Base-by-base conservation (phyloP, 2,329 filamentous ascomycete species). In the Colletotrichum caudatum region DNA sequence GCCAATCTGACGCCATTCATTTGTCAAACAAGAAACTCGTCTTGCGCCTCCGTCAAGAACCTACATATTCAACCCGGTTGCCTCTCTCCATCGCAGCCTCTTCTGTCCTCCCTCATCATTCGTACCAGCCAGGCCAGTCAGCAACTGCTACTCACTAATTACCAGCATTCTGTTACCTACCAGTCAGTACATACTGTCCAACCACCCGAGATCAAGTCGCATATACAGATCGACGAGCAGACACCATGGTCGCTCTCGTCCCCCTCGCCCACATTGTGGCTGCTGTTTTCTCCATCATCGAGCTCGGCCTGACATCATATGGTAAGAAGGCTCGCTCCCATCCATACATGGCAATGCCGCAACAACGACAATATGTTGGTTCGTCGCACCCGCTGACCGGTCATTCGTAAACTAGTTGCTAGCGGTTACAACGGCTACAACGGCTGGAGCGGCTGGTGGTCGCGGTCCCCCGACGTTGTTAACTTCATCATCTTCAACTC, bases 401-500 rank as follows among this genome's bases (percentile, higher is more conserved):
- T 29, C 48, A 57, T 8, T 6, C 39, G 8, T 39, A 48, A 16
- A 29, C 29, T 75, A 93, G 91, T 91, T 73, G 86, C 90, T 50
- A 84, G 82, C 61, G 75, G 78, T 60, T 85, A 82, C 78, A 78
- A 84, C 78, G 76, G 79, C 7, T 50, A 39, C 46, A 62, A 62
- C 46, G 60, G 60, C 46, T 63, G 46, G 46, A 63, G 46, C 46
- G 60, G 83, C 46, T 77, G 72, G 71, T 77, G 76, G 67, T 74
- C 64, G 64, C 74, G 68, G 70, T 76, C 73, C 26, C 90, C 92
- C 9, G 84, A 87, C 14, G 83, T 86, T 46, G 84, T 93, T 79
- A 90, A 91, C 82, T 97, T 96, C 84, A 87, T 95, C 82, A 85
- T 97, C 81, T 97, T 97, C 87, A 87, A 86, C 78, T 85, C 90